Evolutionary conservation across 2,329 filamentous ascomycete species (phyloP).

Genomic region (Phialocephala sp.): DNA sequence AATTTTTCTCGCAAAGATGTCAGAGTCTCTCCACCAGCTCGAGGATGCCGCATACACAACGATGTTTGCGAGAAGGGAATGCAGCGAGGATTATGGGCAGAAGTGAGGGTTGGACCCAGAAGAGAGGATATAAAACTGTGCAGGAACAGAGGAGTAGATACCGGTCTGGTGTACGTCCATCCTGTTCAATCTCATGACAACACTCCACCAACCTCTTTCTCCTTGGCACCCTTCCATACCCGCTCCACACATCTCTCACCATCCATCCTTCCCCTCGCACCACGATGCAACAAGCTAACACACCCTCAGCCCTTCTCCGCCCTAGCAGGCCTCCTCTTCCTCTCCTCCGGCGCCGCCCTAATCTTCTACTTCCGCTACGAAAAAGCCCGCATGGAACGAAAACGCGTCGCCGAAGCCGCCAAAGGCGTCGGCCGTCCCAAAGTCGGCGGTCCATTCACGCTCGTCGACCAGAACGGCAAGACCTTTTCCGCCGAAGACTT

Average conservation of each 20-base stretch:
- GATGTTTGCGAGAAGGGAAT: background rate
- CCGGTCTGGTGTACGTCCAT: constrained; percentile 37
- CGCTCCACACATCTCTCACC: background rate
- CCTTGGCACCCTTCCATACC: too few relatives aligned
- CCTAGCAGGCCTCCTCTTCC: constrained; percentile 86
- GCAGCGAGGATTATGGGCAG: background rate
- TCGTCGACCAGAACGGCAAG: constrained; percentile 82
- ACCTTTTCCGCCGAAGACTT: constrained; percentile 80
- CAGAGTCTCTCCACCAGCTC: background rate
- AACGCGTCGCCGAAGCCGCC: constrained; percentile 85
- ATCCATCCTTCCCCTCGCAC: background rate
- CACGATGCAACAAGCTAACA: background rate
- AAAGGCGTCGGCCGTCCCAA: constrained; percentile 94
- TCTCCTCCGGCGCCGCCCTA: constrained; percentile 76
- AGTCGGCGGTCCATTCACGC: constrained; percentile 84
- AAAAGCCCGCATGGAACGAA: constrained; percentile 88
- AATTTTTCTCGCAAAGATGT: background rate
- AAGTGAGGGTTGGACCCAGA: background rate
- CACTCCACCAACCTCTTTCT: too few relatives aligned
- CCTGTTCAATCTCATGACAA: too few relatives aligned
- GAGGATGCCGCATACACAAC: background rate
- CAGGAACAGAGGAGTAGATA: constrained; percentile 37
- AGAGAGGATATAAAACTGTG: constrained; percentile 41
- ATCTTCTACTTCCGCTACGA: constrained; percentile 93
- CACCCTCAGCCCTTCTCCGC: constrained; percentile 81